phyloP scores from a whole-genome alignment of 768 basidiomycete genomes.

The Cyclocybe aegerita region DNA sequence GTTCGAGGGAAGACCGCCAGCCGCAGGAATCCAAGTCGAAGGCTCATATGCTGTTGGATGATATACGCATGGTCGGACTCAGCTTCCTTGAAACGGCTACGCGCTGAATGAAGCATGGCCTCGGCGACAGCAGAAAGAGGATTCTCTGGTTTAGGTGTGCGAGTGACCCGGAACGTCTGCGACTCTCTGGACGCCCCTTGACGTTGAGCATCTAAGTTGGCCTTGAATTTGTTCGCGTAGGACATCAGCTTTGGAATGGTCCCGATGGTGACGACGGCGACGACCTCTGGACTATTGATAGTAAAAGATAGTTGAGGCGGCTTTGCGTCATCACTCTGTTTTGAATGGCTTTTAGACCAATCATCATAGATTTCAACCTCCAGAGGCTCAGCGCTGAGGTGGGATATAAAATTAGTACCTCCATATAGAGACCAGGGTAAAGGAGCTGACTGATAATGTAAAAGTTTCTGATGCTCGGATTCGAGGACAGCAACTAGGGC shows the following conservation, averaged over 20 bases:
- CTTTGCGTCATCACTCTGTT: conserved; percentile 39
- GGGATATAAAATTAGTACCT: conserved; percentile 1
- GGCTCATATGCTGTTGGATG: conserved; percentile 73
- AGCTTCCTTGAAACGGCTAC: conserved; percentile 67
- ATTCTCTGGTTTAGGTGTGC: conserved; percentile 73
- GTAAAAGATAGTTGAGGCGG: conserved; percentile 74
- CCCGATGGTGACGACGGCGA: conserved; percentile 66
- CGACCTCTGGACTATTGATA: conserved; percentile 67
- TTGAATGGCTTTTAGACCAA: conserved; percentile 59
- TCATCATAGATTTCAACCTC: conserved; percentile 77
- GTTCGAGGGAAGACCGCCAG: conserved; percentile 78
- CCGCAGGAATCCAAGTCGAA: conserved; percentile 62
- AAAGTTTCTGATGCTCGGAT: conserved; percentile 72
- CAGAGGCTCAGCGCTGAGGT: conserved; percentile 71
- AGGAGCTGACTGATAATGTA: conserved; percentile 69
- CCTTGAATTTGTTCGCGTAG: conserved; percentile 72
- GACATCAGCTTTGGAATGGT: conserved; percentile 77
- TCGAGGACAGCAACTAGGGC: conserved; percentile 64
- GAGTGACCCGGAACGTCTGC: conserved; percentile 69
- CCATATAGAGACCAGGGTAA: background rate
- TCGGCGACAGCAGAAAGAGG: conserved; percentile 84
- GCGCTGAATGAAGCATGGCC: conserved; percentile 77
- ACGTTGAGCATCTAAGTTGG: conserved; percentile 69
- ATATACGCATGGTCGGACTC: conserved; percentile 58
- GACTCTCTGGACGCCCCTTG: conserved; percentile 81